Conservation (phyloP, 495 filamentous ascomycete species). For the Penicillium antarcticum region DNA sequence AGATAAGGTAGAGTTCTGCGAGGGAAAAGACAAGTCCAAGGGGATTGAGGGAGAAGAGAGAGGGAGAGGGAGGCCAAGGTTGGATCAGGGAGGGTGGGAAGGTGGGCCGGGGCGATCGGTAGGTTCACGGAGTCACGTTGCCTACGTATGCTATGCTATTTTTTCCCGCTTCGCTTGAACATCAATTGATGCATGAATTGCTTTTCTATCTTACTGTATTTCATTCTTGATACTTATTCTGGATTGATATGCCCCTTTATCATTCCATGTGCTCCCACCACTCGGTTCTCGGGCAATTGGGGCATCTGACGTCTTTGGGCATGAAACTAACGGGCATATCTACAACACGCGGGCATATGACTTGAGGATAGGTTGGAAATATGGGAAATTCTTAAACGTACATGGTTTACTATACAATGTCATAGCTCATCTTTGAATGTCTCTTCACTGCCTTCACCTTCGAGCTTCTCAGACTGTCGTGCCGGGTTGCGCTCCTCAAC, state of each 20-base stretch:
- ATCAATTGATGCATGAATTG: not conserved
- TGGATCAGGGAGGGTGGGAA: slow-evolving; percentile 26
- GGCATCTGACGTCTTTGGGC: slow-evolving; percentile 28
- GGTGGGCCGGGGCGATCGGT: slow-evolving; percentile 26
- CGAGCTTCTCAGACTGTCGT: slow-evolving; percentile 11
- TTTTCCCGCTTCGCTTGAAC: not conserved
- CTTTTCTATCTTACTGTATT: not conserved
- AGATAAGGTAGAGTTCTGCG: slow-evolving; percentile 2
- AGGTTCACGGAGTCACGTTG: slow-evolving; percentile 31
- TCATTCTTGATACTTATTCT: not conserved
- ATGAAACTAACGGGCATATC: slow-evolving; percentile 21
- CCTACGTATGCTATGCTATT: slow-evolving; percentile 14
- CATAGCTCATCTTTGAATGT: slow-evolving; percentile 56
- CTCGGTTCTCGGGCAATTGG: slow-evolving; percentile 18
- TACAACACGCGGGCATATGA: not conserved
- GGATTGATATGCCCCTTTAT: not conserved
- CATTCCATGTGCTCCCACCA: slow-evolving; percentile 13
- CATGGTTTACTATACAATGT: slow-evolving; percentile 12
- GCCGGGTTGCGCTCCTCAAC: slow-evolving; percentile 15
- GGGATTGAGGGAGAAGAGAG: slow-evolving; percentile 1
- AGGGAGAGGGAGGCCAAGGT: slow-evolving; percentile 7
- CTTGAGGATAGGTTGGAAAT: not conserved
- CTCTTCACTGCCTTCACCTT: slow-evolving; percentile 46
- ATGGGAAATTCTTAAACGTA: not conserved
- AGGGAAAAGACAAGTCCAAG: slow-evolving; percentile 1